phyloP scores from a whole-genome alignment of 352 stramenopile species.

The Phytophthora cryptogea region DNA sequence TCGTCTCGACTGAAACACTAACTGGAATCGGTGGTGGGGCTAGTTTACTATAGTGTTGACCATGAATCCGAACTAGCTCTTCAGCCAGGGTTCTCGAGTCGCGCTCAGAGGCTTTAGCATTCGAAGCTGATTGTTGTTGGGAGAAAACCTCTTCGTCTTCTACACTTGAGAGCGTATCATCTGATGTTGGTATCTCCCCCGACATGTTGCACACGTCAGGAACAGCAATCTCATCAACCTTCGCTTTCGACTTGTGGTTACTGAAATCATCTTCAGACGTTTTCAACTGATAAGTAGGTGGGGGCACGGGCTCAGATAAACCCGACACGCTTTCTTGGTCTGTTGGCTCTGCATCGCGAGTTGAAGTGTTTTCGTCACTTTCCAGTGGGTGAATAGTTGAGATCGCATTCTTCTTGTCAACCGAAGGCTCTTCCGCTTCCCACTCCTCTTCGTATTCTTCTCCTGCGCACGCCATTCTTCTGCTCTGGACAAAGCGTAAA shows the following conservation, averaged over 20 bases:
- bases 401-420: slow-evolving; percentile 12
- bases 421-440: slow-evolving; percentile 18
- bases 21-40: slow-evolving; percentile 12
- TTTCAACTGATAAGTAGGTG: background rate
- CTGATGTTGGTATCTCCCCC: slow-evolving; percentile 8
- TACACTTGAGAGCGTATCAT: slow-evolving; percentile 8
- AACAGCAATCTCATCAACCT: background rate
- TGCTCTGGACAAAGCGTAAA: background rate
- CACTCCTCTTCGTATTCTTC: slow-evolving; percentile 31
- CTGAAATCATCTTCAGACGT: background rate
- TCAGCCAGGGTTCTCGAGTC: background rate
- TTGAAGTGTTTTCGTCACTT: slow-evolving; percentile 7
- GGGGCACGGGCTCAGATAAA: background rate
- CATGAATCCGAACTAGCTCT: slow-evolving; percentile 22
- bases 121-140: background rate
- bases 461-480: slow-evolving; percentile 10
- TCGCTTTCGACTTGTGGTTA: background rate
- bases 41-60: slow-evolving; percentile 8
- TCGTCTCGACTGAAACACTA: background rate
- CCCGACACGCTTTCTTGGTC: background rate
- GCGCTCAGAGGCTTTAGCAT: background rate
- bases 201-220: background rate
- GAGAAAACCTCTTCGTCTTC: background rate
- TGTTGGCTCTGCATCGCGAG: slow-evolving; percentile 18
- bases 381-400: slow-evolving; percentile 7